Percentiles rank a stretch among this genome's conserved stretches.
phyloP scores from a whole-genome alignment of 169 alveolate genomes.

The Cystoisospora suis region DNA sequence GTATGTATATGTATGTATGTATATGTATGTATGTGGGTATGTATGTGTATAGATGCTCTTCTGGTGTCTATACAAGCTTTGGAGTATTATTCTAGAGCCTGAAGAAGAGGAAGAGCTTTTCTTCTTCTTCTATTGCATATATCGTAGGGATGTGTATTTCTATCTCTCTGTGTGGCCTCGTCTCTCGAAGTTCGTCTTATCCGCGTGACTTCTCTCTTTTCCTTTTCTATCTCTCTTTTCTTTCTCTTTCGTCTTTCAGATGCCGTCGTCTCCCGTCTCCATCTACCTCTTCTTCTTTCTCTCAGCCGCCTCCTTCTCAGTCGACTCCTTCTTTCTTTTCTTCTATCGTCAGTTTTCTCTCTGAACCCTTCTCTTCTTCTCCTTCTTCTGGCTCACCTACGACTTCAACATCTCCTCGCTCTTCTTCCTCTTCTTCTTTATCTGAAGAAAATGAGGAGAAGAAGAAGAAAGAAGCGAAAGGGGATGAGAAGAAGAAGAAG shows the following conservation, averaged over 20 bases:
- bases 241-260: too few relatives aligned
- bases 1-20: neutral
- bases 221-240: too few relatives aligned
- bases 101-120: too few relatives aligned
- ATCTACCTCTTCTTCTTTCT: neutral
- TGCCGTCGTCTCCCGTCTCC: neutral
- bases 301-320: neutral
- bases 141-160: too few relatives aligned
- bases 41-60: neutral
- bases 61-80: too few relatives aligned
- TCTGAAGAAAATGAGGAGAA: neutral
- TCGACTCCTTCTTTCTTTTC: neutral
- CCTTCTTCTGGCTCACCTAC: neutral
- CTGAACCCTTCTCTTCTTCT: neutral
- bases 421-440: neutral
- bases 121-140: too few relatives aligned
- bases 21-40: neutral
- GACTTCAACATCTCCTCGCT: neutral
- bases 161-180: too few relatives aligned
- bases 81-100: too few relatives aligned
- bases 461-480: too few relatives aligned
- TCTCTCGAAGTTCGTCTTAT: too few relatives aligned
- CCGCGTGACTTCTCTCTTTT: too few relatives aligned
- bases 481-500: too few relatives aligned
- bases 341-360: neutral